phyloP scores from a whole-genome alignment of 257 asterid genomes.

The Solanum chaucha region DNA sequence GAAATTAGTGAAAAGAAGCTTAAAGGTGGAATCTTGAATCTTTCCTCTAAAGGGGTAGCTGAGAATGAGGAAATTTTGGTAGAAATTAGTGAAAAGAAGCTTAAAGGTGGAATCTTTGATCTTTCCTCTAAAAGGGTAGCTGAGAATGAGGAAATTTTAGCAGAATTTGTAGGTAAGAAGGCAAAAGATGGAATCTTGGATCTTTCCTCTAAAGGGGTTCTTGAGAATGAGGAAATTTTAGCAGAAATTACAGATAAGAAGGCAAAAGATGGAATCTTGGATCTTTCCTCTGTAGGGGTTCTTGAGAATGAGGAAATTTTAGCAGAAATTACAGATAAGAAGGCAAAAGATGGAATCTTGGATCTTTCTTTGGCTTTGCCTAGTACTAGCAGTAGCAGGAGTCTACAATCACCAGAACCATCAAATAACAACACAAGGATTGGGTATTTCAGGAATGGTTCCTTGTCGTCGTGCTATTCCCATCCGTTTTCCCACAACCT shows the following conservation, averaged over 20 bases:
- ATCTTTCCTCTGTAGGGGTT: background rate
- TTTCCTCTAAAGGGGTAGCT: constrained; percentile 42
- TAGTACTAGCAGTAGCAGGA: constrained; percentile 16
- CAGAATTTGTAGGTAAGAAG: constrained; percentile 35
- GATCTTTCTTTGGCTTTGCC: constrained; percentile 68
- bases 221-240: constrained; percentile 25
- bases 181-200: constrained; percentile 74
- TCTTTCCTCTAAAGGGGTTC: constrained; percentile 44
- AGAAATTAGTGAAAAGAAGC: constrained; percentile 12
- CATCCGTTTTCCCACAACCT: constrained; percentile 70
- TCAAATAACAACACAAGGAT: constrained; percentile 54
- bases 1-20: constrained; percentile 62
- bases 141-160: constrained; percentile 26
- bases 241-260: too few species aligned
- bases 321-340: background rate
- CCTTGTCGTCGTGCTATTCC: constrained; percentile 54
- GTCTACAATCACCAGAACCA: constrained; percentile 50
- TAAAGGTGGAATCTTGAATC: constrained; percentile 60
- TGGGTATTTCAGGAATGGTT: constrained; percentile 63
- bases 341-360: background rate
- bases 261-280: background rate
- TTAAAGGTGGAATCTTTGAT: constrained; percentile 67
- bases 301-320: background rate
- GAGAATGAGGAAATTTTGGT: too few species aligned
- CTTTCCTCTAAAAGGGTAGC: constrained; percentile 49